These are phyloP conservation scores for Phytophthora syringae DNA, from an alignment of 352 stramenopile species.

Conservation along the genomic window DNA sequence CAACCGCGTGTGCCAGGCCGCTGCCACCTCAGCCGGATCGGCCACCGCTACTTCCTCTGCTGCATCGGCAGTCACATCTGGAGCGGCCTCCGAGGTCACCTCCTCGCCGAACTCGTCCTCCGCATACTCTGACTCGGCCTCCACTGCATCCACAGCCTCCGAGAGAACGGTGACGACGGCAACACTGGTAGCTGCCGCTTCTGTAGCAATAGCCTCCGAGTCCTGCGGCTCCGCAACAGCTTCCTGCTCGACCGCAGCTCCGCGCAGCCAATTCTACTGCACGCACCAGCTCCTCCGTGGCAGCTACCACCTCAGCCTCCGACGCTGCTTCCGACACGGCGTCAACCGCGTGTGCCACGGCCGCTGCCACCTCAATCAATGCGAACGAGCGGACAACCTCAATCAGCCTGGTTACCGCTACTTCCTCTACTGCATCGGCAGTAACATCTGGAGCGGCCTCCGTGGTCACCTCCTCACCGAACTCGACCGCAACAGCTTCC, in stretches of 20 bases:
- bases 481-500: too few relatives aligned
- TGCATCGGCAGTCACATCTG: not conserved
- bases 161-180: not conserved
- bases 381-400: too few relatives aligned
- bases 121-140: conserved; percentile 3
- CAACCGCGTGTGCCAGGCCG: not conserved
- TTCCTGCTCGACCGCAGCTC: not conserved
- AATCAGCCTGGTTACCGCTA: too few relatives aligned
- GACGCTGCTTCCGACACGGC: not conserved
- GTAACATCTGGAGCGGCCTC: too few relatives aligned
- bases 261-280: conserved; percentile 13
- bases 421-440: too few relatives aligned
- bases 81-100: conserved; percentile 3
- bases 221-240: not conserved
- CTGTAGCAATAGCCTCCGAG: not conserved
- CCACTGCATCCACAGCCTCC: conserved; percentile 12
- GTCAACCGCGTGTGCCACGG: not conserved
- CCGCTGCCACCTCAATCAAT: not conserved
- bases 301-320: conserved; percentile 8
- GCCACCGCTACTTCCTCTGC: not conserved
- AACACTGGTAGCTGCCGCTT: not conserved
- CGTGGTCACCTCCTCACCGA: too few relatives aligned
- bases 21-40: not conserved
- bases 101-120: conserved; percentile 1
- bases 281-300: conserved; percentile 9